Evolutionary conservation across 306 rosid genomes (phyloP).

Genomic region (Glycine tomentella): DNA sequence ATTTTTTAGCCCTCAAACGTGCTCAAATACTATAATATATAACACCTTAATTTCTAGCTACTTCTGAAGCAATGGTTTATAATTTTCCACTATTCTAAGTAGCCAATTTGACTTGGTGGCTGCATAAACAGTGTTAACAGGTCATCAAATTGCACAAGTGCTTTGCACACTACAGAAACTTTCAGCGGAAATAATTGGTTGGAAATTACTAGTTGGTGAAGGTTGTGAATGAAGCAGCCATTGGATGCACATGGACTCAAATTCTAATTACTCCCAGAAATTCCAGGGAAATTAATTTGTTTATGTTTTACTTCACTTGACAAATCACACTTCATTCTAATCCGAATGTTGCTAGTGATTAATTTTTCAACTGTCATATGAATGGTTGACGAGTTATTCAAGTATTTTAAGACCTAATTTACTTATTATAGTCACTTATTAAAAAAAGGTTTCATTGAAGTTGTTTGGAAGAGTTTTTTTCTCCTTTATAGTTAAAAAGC

Average conservation of each 20-base stretch:
- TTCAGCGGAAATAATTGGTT: not conserved
- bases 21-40: conserved; percentile 14
- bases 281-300: not conserved
- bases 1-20: conserved; percentile 32
- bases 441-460: not conserved
- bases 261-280: conserved; percentile 2
- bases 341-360: not conserved
- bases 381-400: not conserved
- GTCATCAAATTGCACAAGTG: conserved; percentile 20
- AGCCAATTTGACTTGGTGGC: conserved; percentile 35
- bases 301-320: not conserved
- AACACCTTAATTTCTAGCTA: not conserved
- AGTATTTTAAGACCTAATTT: not conserved
- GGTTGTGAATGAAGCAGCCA: conserved; percentile 34
- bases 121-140: not conserved
- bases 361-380: not conserved
- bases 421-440: not conserved
- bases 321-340: not conserved
- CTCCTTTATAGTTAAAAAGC: no score
- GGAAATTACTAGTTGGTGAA: conserved; percentile 30
- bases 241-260: conserved; percentile 42
- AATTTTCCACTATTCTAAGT: not conserved
- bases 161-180: conserved; percentile 25
- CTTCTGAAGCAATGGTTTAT: conserved; percentile 21
- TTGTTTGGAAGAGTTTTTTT: not conserved